A percentile compares a stretch with the other conserved stretches of the same genome.
phyloP scores from a whole-genome alignment of 1,139 yeast species.

The Blastobotrys niveus region DNA sequence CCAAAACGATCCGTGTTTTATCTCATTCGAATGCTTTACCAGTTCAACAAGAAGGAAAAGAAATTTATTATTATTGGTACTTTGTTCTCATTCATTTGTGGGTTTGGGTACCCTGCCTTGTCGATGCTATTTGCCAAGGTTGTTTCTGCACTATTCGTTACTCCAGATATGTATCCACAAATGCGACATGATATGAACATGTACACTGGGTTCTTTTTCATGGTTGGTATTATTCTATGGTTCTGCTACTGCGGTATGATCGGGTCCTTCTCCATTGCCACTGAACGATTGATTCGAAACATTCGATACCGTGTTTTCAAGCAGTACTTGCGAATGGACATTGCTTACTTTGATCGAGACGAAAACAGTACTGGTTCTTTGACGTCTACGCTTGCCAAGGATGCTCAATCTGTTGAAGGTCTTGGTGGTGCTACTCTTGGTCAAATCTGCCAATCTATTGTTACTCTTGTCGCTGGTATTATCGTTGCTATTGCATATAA shows the following conservation, averaged over 20 bases:
- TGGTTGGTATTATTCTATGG: conserved; percentile 37
- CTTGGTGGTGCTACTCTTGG: conserved; percentile 84
- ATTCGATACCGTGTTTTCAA: conserved; percentile 32
- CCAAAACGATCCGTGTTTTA: conserved; percentile 17
- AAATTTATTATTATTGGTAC: conserved; percentile 32
- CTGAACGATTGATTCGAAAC: conserved; percentile 31
- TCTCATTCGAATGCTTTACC: conserved; percentile 22
- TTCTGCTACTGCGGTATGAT: conserved; percentile 31
- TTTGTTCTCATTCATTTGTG: conserved; percentile 32
- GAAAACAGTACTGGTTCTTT: conserved; percentile 59
- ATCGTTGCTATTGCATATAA: conserved; percentile 60
- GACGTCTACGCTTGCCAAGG: conserved; percentile 73
- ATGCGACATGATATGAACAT: conserved; percentile 37
- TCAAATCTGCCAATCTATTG: conserved; percentile 65
- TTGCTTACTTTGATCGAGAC: conserved; percentile 76
- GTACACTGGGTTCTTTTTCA: conserved; percentile 38
- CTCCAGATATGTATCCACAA: conserved; percentile 25
- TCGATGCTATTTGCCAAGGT: conserved; percentile 37
- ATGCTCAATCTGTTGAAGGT: conserved; percentile 79
- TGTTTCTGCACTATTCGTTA: conserved; percentile 35
- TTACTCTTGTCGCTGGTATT: conserved; percentile 69
- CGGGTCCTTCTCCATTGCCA: conserved; percentile 29
- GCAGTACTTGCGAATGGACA: conserved; percentile 59
- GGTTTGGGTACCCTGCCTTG: conserved; percentile 39
- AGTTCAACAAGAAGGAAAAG: conserved; percentile 29